Base-by-base conservation (phyloP, 768 basidiomycete species). In the Tulasnella sp. region DNA sequence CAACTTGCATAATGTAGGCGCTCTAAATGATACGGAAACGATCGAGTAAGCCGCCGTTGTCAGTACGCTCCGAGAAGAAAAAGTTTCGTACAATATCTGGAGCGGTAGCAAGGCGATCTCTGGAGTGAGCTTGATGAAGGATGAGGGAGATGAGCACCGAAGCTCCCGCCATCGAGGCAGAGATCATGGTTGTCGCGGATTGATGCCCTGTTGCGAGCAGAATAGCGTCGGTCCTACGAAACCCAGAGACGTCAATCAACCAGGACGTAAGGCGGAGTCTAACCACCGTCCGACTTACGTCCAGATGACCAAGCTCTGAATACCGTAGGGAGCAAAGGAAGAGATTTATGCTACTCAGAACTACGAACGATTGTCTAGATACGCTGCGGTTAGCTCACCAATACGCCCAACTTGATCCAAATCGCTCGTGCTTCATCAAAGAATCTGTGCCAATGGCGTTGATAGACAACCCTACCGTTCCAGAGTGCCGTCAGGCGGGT, bases 381-480 rank as follows among this genome's bases (percentile, higher is more conserved):
- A 29, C 29, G 2, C 36, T n/a, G 22, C 34, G 4, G 2, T 49
- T 15, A 38, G 12, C 75, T 31, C 67, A 76, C 75, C 75, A 76
- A 11, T 4, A 39, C 17, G 14, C 64, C 75, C 31, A 68, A 40
- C 38, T 31, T 38, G 15, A 76, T 29, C 75, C 75, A 76, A 31
- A 25, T 22, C 1, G 25, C 14, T 25, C 38, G 75, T 39, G 45
- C 70, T 7, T 45, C 75, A 5, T 76, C 67, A 29, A 76, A 76
- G 67, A 76, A 76, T 2, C 17, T 38, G 3, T 76, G 75, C 75
- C 75, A 76, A 52, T 76, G 75, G 17, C 75, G 58, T 70, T 71
- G 75, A 25, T 76, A 76, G 31, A 76, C 75, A 40, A 76, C 69
- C 19, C 68, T 38, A 36, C 68, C 75, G 37, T 76, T 68, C 75